phyloP scores from a whole-genome alignment of 73 alveolate species.

The Effrenium voratum region DNA sequence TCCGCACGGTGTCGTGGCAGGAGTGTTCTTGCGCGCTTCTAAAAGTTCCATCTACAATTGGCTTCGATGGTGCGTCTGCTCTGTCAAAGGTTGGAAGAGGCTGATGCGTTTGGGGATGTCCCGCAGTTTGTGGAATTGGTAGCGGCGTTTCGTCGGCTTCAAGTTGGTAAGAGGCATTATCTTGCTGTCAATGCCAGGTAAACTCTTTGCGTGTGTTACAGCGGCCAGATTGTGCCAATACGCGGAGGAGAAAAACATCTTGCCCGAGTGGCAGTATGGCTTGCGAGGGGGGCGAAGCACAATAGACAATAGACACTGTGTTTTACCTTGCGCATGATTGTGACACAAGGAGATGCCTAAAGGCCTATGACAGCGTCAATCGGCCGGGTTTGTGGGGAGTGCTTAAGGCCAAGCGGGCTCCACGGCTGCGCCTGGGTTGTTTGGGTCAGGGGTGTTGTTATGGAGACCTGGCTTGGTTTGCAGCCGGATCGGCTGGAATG shows the following conservation, averaged over 20 bases:
- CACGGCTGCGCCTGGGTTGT: background rate
- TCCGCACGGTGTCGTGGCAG: background rate
- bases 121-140: background rate
- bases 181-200: background rate
- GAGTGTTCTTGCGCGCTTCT: background rate
- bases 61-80: background rate
- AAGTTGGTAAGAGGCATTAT: background rate
- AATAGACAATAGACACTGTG: background rate
- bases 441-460: conserved; percentile 51
- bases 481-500: background rate
- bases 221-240: background rate
- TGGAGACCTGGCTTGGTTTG: background rate
- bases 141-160: background rate
- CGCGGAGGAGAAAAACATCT: background rate
- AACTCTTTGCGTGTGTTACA: background rate
- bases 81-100: background rate
- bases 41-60: background rate
- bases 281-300: background rate
- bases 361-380: conserved; percentile 20
- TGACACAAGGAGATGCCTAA: background rate
- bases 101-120: background rate
- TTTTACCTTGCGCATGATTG: background rate
- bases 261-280: conserved; percentile 24
- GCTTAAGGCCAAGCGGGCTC: background rate
- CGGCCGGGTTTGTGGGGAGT: background rate